Conservation (phyloP, 2,329 filamentous ascomycete genomes). For the Aspergillus arachidicola region DNA sequence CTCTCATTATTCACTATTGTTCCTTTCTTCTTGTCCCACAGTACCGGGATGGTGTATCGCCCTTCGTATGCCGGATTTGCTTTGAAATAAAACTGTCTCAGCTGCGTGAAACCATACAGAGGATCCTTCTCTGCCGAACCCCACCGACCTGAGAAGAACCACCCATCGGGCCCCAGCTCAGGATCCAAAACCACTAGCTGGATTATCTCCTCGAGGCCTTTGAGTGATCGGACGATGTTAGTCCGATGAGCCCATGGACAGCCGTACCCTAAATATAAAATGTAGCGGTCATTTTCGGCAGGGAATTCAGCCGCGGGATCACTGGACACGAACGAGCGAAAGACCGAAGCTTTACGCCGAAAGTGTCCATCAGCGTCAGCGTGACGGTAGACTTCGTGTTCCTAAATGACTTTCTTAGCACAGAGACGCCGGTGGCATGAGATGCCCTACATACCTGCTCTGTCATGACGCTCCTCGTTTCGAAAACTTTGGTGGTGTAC, state of each 20-base stretch:
- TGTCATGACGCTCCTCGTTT: constrained; percentile 5
- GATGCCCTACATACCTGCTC: constrained; percentile 12
- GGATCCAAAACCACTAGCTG: constrained; percentile 49
- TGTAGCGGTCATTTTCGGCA: constrained; percentile 63
- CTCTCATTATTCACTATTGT: constrained; percentile 86
- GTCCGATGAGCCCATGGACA: constrained; percentile 66
- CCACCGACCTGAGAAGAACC: constrained; percentile 72
- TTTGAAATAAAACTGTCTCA: constrained; percentile 75
- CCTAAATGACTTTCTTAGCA: constrained; percentile 9
- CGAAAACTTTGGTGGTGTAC: not conserved
- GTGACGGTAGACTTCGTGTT: constrained; percentile 31
- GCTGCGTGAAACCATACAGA: constrained; percentile 68
- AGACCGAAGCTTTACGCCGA: constrained; percentile 55
- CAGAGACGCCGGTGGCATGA: not conserved
- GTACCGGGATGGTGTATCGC: constrained; percentile 78
- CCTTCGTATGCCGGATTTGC: constrained; percentile 69
- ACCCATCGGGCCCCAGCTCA: constrained; percentile 55
- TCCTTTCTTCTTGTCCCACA: constrained; percentile 76
- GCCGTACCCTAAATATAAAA: constrained; percentile 61
- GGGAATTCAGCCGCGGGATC: constrained; percentile 57
- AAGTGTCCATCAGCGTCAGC: constrained; percentile 55
- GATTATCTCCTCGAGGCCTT: constrained; percentile 54
- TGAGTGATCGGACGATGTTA: constrained; percentile 52
- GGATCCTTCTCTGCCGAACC: constrained; percentile 65
- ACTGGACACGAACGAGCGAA: constrained; percentile 59